Percentiles rank a stretch among this genome's conserved stretches.
phyloP scores from a whole-genome alignment of 257 asterid genomes.

The Marsdenia floribunda region DNA sequence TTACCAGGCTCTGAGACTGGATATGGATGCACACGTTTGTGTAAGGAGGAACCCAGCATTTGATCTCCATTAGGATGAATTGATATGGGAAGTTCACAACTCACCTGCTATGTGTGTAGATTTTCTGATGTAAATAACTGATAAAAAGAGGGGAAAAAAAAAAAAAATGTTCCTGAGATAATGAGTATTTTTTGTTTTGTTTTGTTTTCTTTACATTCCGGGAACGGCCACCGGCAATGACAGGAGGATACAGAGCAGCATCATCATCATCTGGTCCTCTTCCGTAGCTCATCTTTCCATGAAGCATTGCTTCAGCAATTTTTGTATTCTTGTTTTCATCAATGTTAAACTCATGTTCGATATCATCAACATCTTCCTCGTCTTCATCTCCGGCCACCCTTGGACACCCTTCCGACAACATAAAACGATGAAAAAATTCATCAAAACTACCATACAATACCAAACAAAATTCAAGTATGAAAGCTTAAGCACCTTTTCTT shows the following conservation, averaged over 20 bases:
- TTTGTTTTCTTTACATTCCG: conserved; percentile 38
- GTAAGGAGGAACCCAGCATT: conserved; percentile 55
- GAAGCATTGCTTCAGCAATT: conserved; percentile 83
- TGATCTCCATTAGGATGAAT: conserved; percentile 71
- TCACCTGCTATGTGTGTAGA: conserved; percentile 42
- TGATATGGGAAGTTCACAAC: conserved; percentile 72
- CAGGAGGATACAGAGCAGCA: conserved; percentile 63
- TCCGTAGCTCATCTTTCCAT: conserved; percentile 96
- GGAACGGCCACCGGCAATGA: conserved; percentile 74
- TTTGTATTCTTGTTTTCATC: conserved; percentile 57
- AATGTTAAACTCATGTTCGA: conserved; percentile 88
- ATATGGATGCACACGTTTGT: conserved; percentile 84
- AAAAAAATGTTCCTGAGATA: neutral
- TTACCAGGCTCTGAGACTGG: conserved; percentile 59
- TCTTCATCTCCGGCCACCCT: conserved; percentile 98
- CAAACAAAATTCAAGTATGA: neutral
- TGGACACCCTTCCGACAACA: conserved; percentile 59
- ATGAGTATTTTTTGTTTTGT: conserved; percentile 9
- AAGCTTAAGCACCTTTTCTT: too few relatives aligned
- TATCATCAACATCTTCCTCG: conserved; percentile 91
- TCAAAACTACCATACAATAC: neutral
- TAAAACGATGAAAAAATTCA: neutral
- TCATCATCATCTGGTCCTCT: conserved; percentile 90
- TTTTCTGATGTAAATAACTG: neutral
- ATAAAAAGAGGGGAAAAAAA: neutral